Percentiles rank a stretch among this genome's conserved stretches.
phyloP scores from a whole-genome alignment of 169 alveolate species.

The Eimeria brunetti region DNA sequence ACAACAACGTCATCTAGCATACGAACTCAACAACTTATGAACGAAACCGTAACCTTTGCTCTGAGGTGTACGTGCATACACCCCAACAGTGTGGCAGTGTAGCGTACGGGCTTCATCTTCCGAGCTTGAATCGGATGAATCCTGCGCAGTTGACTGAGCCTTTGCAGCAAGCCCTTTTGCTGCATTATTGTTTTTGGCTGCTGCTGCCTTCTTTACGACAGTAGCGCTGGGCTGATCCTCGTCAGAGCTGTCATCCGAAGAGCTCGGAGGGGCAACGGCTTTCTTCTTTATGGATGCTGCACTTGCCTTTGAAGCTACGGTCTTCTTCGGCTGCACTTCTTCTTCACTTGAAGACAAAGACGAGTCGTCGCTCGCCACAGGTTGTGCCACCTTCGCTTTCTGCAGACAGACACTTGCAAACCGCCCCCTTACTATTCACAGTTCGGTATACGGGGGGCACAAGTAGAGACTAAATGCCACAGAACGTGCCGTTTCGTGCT shows the following conservation, averaged over 20 bases:
- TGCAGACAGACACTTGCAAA: conserved; percentile 6
- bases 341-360: conserved; percentile 60
- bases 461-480: background rate
- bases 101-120: conserved; percentile 59
- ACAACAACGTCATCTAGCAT: background rate
- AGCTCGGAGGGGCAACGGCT: conserved; percentile 28
- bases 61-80: background rate
- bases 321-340: conserved; percentile 64
- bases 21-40: too few relatives aligned
- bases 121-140: conserved; percentile 56
- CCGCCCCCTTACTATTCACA: background rate
- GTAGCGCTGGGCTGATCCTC: conserved; percentile 64
- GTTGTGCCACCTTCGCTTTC: conserved; percentile 65
- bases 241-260: conserved; percentile 61
- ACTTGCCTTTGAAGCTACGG: background rate
- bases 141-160: conserved; percentile 41
- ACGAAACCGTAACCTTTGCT: background rate
- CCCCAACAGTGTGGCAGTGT: background rate
- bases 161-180: background rate
- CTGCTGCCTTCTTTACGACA: conserved; percentile 61
- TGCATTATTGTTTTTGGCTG: conserved; percentile 1
- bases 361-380: conserved; percentile 65
- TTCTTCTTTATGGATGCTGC: background rate
- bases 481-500: background rate
- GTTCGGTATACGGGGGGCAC: background rate